Evolutionary conservation across 2,329 filamentous ascomycete species (phyloP), one percentile per base, ranked within the genome.

Genomic region (Byssoonygena ceratinophila): DNA sequence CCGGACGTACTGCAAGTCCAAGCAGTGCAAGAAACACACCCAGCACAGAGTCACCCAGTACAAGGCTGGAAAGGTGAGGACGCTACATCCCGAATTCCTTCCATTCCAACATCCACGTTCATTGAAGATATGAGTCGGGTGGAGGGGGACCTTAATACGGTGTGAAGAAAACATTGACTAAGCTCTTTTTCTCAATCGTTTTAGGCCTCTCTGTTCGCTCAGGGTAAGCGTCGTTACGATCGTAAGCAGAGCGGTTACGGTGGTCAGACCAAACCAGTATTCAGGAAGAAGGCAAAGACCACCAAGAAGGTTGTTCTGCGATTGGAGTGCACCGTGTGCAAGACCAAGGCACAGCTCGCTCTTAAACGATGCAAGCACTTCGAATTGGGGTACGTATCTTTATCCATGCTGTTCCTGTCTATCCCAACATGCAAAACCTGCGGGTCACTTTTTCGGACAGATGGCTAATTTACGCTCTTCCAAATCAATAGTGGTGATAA

Each of bases 281-380:
- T 97, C 87, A 92, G 97, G 87, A 98, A 97, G 85, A 97, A 96
- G 81, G 92, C 92, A 65, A 98, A 98, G 87, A 98, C 92, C 66
- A 98, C 92, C 73, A 98, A 98, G 87, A 98, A 98, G 85, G 86
- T 98, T 68, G 94, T 98, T 70, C 80, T 98, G 76, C 84, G 92
- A 80, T 79, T 98, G 76, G 92, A 98, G 77, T 98, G 92, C 82
- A 91, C 88, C 71, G 74, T 78, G 66, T 98, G 92, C 88, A 97
- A 97, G 86, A 84, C 88, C 74, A 97, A 96, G 85, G 84, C 83
- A 76, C 89, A 98, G 81, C 82, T 98, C 71, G 82, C 92, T 66
- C 81, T 98, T 76, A 98, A 98, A 87, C 88, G 92, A 74, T 98
- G 92, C 89, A 98, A 98, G 87, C 92, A 98, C 83, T 98, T 98